Conservation (phyloP, 1,139 yeast genomes). For the Kurtzmaniella quercitrusa region DNA sequence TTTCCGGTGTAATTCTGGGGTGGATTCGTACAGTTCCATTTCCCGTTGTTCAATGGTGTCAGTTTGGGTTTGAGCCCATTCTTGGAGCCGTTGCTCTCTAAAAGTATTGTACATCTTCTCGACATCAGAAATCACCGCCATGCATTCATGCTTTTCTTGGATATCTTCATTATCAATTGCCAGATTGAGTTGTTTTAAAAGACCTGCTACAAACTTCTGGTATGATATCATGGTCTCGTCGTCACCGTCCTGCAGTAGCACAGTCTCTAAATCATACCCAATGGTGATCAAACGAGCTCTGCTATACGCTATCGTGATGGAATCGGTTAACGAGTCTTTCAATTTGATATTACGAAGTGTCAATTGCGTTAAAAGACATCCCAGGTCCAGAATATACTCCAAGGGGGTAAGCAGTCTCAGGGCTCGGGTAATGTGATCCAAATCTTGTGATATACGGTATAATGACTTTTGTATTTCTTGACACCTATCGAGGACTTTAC, state of each 20-base stretch:
- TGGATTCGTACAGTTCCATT: conserved; percentile 8
- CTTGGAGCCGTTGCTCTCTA: conserved; percentile 32
- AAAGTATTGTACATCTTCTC: conserved; percentile 58
- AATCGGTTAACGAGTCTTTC: conserved; percentile 45
- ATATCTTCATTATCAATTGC: conserved; percentile 47
- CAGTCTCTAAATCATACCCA: conserved; percentile 48
- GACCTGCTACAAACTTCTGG: conserved; percentile 46
- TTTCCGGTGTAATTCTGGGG: conserved; percentile 4
- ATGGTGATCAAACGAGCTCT: conserved; percentile 53
- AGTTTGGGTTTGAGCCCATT: conserved; percentile 10
- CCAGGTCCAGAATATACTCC: conserved; percentile 54
- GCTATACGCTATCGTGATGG: conserved; percentile 49
- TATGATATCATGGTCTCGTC: conserved; percentile 42
- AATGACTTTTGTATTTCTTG: conserved; percentile 42
- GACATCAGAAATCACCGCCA: conserved; percentile 57
- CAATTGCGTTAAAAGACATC: conserved; percentile 51
- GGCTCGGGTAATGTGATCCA: conserved; percentile 43
- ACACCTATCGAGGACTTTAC: conserved; percentile 46
- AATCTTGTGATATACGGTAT: conserved; percentile 38
- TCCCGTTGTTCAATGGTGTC: conserved; percentile 6
- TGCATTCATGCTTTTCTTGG: conserved; percentile 51
- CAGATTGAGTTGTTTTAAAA: conserved; percentile 48
- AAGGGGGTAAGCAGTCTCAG: conserved; percentile 38
- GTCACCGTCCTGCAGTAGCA: conserved; percentile 23
- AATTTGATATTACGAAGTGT: conserved; percentile 45